phyloP scores from a whole-genome alignment of 2,329 filamentous ascomycete genomes.

The Neopestalotiopsis sp. region DNA sequence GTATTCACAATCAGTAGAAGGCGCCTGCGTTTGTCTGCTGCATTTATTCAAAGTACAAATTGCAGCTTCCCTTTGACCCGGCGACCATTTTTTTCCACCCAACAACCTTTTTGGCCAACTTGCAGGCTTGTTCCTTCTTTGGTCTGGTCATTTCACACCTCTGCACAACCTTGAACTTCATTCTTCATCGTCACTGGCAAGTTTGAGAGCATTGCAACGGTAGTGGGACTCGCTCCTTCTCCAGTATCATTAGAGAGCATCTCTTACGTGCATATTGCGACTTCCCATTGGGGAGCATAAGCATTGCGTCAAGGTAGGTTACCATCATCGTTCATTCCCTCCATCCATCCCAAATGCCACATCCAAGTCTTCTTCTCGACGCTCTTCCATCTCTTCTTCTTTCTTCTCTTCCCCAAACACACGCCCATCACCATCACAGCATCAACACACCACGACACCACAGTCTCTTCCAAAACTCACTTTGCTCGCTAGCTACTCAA shows the following conservation, averaged over 20 bases:
- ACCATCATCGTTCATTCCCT: background rate
- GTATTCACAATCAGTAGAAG: background rate
- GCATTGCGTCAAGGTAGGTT: constrained; percentile 11
- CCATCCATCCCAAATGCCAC: background rate
- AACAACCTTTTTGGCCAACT: background rate
- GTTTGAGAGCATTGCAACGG: background rate
- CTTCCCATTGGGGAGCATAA: constrained; percentile 1
- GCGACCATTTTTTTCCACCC: background rate
- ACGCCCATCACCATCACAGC: constrained; percentile 43
- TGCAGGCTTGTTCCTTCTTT: background rate
- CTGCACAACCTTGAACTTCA: background rate
- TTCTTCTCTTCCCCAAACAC: constrained; percentile 45
- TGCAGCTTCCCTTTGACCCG: background rate
- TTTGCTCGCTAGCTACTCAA: constrained; percentile 65
- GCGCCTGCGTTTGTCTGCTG: background rate
- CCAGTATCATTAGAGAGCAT: constrained; percentile 1
- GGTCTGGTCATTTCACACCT: background rate
- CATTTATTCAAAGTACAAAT: background rate
- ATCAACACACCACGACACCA: constrained; percentile 29
- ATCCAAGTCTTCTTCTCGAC: background rate
- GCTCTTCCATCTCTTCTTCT: background rate
- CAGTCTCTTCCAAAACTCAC: constrained; percentile 53
- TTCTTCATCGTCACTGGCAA: background rate
- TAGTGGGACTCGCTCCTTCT: constrained; percentile 10
- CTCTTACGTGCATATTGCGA: background rate